Evolutionary conservation across 2,329 filamentous ascomycete genomes (phyloP).

Genomic region (Trichoderma atrobrunneum): DNA sequence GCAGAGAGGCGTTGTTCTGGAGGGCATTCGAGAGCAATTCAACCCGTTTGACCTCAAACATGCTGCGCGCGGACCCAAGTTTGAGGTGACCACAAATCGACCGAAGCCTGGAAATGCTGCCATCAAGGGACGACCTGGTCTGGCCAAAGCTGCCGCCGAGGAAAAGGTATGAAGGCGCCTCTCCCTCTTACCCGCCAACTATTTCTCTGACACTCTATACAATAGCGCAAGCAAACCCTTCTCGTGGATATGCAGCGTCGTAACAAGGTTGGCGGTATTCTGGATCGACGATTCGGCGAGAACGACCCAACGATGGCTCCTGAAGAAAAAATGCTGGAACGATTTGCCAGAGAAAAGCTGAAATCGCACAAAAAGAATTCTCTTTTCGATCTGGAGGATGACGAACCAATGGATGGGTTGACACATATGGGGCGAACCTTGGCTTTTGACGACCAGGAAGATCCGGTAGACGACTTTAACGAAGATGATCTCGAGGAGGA

Average conservation of each 20-base stretch:
- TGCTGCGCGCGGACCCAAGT: slow-evolving; percentile 74
- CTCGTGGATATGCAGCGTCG: slow-evolving; percentile 85
- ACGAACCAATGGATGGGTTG: slow-evolving; percentile 62
- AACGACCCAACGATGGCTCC: slow-evolving; percentile 90
- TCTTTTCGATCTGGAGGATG: slow-evolving; percentile 82
- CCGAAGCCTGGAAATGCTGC: slow-evolving; percentile 50
- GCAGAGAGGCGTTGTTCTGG: slow-evolving; percentile 72
- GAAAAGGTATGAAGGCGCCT: slow-evolving; percentile 59
- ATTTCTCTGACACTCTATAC: slow-evolving; percentile 19
- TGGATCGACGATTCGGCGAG: slow-evolving; percentile 94
- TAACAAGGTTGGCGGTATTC: slow-evolving; percentile 87
- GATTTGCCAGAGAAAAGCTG: slow-evolving; percentile 87
- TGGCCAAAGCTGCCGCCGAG: slow-evolving; percentile 82
- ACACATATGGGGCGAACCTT: slow-evolving; percentile 83
- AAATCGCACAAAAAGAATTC: slow-evolving; percentile 71
- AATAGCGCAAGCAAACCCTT: slow-evolving; percentile 72
- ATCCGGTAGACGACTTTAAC: slow-evolving; percentile 69
- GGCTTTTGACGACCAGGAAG: slow-evolving; percentile 53
- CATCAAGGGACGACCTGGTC: slow-evolving; percentile 71
- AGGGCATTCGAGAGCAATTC: slow-evolving; percentile 89
- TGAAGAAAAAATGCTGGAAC: slow-evolving; percentile 86
- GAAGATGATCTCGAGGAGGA: slow-evolving; percentile 67
- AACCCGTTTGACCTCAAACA: slow-evolving; percentile 96
- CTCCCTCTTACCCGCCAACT: neutral
- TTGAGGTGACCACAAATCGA: slow-evolving; percentile 72